Base-by-base conservation (phyloP, 2,329 filamentous ascomycete species). In the Paraphaeosphaeria minitans region DNA sequence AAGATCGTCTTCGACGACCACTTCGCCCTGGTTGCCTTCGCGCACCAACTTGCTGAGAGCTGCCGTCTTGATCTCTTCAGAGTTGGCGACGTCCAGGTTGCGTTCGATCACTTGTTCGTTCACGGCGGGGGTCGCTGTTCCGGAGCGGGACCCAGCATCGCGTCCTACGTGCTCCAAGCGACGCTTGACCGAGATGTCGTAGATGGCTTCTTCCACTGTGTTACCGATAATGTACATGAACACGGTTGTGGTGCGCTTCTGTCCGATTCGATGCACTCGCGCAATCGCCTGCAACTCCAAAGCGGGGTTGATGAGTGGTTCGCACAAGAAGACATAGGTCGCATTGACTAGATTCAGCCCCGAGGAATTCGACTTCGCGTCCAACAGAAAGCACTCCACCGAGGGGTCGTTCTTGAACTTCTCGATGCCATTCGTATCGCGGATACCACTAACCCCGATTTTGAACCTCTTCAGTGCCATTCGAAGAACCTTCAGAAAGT, bases 251-350 rank as follows among this genome's bases (percentile, higher is more conserved):
- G 91, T 85, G 53, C 91, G 87, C 63, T 89, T 84, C 77, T 98
- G 95, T 0, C 95, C 95, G 63, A 99, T 99, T 37, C 95, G 87
- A 73, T 99, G 93, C 1, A 99, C 93, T 56, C 95, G 89, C 0
- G 94, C 93, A 70, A 98, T 96, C 14, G 93, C 94, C 76, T 99
- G 95, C 10, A 98, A 83, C 76, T 98, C 95, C 16, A 99, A 87
- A 0, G 93, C 93, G 0, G 94, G 94, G 72, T 98, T 97, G 66
- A 98, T 87, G 3, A 98, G 81, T 2, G 95, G 95, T 73, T 99
- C 95, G 74, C 93, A 97, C 4, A 99, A 84, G 71, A 98, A 96
- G 1, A 98, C 93, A 72, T 98, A 93, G 49, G 88, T 97, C 4
- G 94, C 95, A 68, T 96, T 94, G 64, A 97, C 90, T 0, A 99